Percentiles rank a stretch among this genome's conserved stretches.
These are phyloP conservation scores for Davidsoniella virescens DNA, from an alignment of 2,329 filamentous ascomycete genomes.

Conservation along the genomic window DNA sequence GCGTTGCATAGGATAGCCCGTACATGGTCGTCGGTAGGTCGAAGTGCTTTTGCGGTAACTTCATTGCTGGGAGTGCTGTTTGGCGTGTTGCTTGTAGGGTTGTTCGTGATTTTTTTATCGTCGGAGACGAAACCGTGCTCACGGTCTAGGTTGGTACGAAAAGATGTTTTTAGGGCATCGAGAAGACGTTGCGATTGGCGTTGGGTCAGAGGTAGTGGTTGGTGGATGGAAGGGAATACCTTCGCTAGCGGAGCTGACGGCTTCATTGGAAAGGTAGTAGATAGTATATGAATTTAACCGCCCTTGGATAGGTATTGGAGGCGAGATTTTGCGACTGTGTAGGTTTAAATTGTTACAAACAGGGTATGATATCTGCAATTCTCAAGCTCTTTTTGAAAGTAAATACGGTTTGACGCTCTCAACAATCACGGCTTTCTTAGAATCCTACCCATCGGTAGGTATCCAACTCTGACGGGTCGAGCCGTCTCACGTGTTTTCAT, in stretches of 20 bases:
- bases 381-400: no score
- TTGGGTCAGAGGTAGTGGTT: conserved; percentile 33
- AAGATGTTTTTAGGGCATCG: conserved; percentile 38
- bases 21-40: conserved; percentile 34
- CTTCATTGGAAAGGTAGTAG: conserved; percentile 1
- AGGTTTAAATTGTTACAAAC: no score
- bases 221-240: conserved; percentile 31
- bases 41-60: conserved; percentile 12
- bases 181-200: conserved; percentile 39
- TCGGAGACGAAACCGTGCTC: conserved; percentile 34
- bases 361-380: no score
- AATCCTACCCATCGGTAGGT: no score
- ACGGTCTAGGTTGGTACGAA: conserved; percentile 39
- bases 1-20: conserved; percentile 41
- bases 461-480: no score
- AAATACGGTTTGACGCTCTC: no score
- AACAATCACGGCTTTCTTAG: no score
- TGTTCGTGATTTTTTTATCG: conserved; percentile 14
- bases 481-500: no score
- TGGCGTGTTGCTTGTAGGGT: not conserved
- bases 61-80: conserved; percentile 11
- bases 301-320: not conserved
- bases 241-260: conserved; percentile 13
- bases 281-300: not conserved
- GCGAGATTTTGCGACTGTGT: no score